Conservation (phyloP, 1,284 basidiomycete species). For the Sanghuangporus sanghuang region DNA sequence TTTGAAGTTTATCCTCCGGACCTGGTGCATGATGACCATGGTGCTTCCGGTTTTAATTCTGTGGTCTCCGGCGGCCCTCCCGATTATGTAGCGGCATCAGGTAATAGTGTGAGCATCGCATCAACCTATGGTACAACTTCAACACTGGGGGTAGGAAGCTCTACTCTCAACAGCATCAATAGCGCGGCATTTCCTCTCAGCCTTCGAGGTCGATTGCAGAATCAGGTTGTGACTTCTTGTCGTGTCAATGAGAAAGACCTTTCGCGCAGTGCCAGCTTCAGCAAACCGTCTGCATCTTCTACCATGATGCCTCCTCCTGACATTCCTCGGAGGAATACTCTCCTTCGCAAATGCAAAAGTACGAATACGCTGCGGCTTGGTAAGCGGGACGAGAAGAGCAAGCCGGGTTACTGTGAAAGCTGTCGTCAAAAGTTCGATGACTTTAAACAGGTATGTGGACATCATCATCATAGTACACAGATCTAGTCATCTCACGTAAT, state of each 20-base stretch:
- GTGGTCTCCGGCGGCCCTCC: conserved; percentile 46
- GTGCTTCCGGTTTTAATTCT: conserved; percentile 65
- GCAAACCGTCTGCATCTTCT: conserved; percentile 19
- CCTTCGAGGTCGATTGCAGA: conserved; percentile 53
- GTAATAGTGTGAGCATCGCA: conserved; percentile 91
- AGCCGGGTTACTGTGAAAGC: conserved; percentile 98
- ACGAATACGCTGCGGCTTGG: conserved; percentile 71
- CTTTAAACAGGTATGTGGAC: conserved; percentile 67
- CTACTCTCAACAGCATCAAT: conserved; percentile 27
- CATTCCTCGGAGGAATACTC: conserved; percentile 43
- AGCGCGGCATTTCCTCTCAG: conserved; percentile 43
- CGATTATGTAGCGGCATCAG: conserved; percentile 82
- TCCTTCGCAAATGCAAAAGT: conserved; percentile 70
- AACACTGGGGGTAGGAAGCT: conserved; percentile 43
- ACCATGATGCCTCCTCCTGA: conserved; percentile 62
- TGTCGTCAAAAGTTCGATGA: conserved; percentile 90
- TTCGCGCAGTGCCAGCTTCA: conserved; percentile 31
- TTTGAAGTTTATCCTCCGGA: conserved; percentile 42
- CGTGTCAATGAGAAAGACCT: conserved; percentile 34
- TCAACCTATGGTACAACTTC: conserved; percentile 87
- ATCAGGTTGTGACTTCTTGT: conserved; percentile 59
- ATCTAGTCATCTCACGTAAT: background rate
- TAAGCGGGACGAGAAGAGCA: conserved; percentile 78
- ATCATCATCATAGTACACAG: background rate
- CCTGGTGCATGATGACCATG: conserved; percentile 39